Evolutionary conservation across 495 filamentous ascomycete genomes (phyloP).

Genomic region (Thermochaetoides thermophila): DNA sequence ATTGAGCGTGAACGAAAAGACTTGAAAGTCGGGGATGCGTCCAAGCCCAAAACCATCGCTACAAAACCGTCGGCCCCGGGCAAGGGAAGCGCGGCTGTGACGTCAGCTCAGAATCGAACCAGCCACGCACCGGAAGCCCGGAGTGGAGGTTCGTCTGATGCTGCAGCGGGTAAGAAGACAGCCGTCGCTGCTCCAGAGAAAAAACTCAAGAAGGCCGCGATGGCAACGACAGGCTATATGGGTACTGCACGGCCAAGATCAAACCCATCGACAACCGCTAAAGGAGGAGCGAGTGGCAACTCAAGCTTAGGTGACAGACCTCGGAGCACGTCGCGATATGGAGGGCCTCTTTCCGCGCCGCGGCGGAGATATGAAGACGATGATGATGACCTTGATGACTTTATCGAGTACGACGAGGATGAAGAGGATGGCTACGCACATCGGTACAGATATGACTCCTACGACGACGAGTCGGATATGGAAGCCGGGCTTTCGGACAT

Average conservation of each 20-base stretch:
- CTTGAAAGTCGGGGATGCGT: conserved; percentile 22
- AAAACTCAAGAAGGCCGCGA: conserved; percentile 41
- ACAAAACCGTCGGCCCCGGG: conserved; percentile 6
- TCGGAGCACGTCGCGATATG: conserved; percentile 12
- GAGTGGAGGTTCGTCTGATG: conserved; percentile 6
- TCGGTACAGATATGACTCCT: conserved; percentile 18
- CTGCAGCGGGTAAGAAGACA: conserved; percentile 8
- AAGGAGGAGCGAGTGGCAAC: conserved; percentile 13
- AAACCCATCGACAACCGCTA: conserved; percentile 15
- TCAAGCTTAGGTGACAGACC: conserved; percentile 8
- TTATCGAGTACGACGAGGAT: conserved; percentile 41
- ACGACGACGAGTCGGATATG: conserved; percentile 39
- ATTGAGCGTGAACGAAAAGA: conserved; percentile 36
- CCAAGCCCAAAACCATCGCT: conserved; percentile 7
- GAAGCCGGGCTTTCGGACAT: conserved; percentile 46
- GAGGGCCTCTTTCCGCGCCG: conserved; percentile 14
- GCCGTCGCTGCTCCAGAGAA: conserved; percentile 21
- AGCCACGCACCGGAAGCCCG: conserved; percentile 3
- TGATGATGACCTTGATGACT: conserved; percentile 39
- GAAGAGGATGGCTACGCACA: conserved; percentile 24
- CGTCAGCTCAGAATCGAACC: conserved; percentile 9
- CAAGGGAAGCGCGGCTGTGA: conserved; percentile 10
- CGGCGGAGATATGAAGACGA: conserved; percentile 36
- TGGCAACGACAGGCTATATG: conserved; percentile 41
- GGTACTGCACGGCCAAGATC: conserved; percentile 37